Base-by-base conservation (phyloP, 805 yeast genomes). In the Metschnikowia continentalis region DNA sequence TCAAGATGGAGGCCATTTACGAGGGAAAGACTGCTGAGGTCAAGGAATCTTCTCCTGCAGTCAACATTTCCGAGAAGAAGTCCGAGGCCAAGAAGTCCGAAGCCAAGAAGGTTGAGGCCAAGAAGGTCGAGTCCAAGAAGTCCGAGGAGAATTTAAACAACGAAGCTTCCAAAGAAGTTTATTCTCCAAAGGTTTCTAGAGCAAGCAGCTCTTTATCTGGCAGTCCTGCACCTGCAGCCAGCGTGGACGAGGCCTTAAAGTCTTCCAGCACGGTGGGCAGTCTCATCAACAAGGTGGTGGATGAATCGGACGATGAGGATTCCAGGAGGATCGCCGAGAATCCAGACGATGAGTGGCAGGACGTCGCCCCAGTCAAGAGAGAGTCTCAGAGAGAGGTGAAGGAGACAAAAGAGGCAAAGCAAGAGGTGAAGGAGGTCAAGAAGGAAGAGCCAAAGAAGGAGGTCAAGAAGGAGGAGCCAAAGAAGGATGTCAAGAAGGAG, bases 1-100 rank as follows among this genome's bases (percentile, higher is more conserved):
- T 89, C 58, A 79, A 84, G 35, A 80, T 95, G 86, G 85, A 79
- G 64, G 81, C 87, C 10, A 58, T 91, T 15, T 92, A 80, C 65
- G 92, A 90, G n/a, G 96, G 96, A 20, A 65, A 80, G 3, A 79
- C 75, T 35, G 82, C 89, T 33, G 65, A 73, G 19, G 69, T 78
- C 37, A 70, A 65, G 41, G 72, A 72, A 46, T 67, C 80, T 2
- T 66, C 62, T 11, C 73, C 76, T 17, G 69, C 68, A 6, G 61
- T 64, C 33, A 51, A 58, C 33, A 62, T 70, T 10, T 61, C 69
- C 22, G 65, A 44, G 63, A 56, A 45, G 59, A 56, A 43, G 47
- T 56, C 44, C 20, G 54, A 38, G 44, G 49, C 51, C 17, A 44
- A 39, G 35, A 49, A 48, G 35, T 55, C 42, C 1, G 47, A 52